These are phyloP conservation scores for Boletus vermiculosoides DNA, from an alignment of 768 basidiomycete genomes.

Conservation along the genomic window DNA sequence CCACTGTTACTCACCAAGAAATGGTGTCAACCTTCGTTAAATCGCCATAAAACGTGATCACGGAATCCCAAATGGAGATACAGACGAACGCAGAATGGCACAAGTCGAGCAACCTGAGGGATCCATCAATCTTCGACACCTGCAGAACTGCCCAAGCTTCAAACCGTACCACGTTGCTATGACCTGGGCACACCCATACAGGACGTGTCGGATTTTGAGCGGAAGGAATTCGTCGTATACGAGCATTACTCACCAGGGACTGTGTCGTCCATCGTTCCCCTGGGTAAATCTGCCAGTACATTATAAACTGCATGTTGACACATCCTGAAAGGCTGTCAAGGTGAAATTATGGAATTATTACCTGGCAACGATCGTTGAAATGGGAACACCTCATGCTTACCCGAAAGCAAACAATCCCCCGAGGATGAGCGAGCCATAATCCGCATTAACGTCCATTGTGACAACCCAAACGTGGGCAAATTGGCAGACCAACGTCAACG, in stretches of 20 bases:
- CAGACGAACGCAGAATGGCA: constrained; percentile 24
- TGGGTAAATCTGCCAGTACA: constrained; percentile 24
- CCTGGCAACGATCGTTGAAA: background rate
- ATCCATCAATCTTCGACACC: background rate
- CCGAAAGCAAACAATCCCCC: constrained; percentile 26
- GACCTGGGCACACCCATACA: constrained; percentile 11
- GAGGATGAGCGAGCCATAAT: constrained; percentile 21
- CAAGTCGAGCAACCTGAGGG: constrained; percentile 23
- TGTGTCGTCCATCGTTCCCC: constrained; percentile 18
- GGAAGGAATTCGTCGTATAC: background rate
- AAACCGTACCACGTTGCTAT: constrained; percentile 18
- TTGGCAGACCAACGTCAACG: background rate
- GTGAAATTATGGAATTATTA: background rate
- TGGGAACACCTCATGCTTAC: constrained; percentile 3
- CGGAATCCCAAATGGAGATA: constrained; percentile 25
- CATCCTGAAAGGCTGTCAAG: constrained; percentile 27
- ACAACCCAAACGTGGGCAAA: constrained; percentile 5
- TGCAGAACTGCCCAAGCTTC: background rate
- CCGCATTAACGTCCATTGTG: background rate
- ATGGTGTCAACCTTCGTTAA: constrained; percentile 8
- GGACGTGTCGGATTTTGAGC: background rate
- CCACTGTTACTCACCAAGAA: constrained; percentile 3
- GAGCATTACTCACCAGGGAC: constrained; percentile 14
- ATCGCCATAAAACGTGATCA: constrained; percentile 23
- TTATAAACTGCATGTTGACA: constrained; percentile 25